Conservation (phyloP, 192 early-diverging fungal genomes). For the Physocladia obscura region DNA sequence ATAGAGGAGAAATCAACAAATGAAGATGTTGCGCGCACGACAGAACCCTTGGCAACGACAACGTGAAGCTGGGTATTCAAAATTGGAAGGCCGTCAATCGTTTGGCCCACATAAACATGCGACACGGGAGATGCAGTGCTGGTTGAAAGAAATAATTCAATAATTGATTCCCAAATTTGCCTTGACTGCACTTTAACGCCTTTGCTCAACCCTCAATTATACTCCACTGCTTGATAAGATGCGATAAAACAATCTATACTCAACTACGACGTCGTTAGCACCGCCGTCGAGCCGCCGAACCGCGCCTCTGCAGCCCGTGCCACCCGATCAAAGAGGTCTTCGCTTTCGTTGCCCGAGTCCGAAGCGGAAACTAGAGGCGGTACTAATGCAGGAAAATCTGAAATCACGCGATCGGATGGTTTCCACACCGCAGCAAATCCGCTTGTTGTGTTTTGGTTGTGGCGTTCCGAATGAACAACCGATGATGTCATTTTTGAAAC, state of each 20-base stretch:
- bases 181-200: too few relatives aligned
- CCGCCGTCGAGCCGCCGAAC: not conserved
- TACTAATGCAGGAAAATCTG: not conserved
- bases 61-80: constrained; percentile 14
- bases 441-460: too few relatives aligned
- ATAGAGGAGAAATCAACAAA: not conserved
- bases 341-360: not conserved
- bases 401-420: not conserved
- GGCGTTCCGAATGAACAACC: too few relatives aligned
- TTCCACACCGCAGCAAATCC: not conserved
- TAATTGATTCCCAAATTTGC: too few relatives aligned
- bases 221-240: too few relatives aligned
- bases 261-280: not conserved
- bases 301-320: not conserved
- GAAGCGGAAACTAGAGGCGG: not conserved
- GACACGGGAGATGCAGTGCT: not conserved
- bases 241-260: not conserved
- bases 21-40: not conserved
- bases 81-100: not conserved
- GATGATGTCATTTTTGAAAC: too few relatives aligned
- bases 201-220: too few relatives aligned
- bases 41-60: not conserved
- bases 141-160: not conserved
- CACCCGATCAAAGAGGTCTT: not conserved
- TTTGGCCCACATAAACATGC: constrained; percentile 3